Conservation (phyloP, 768 basidiomycete species). For the Ephemerocybe angulata region DNA sequence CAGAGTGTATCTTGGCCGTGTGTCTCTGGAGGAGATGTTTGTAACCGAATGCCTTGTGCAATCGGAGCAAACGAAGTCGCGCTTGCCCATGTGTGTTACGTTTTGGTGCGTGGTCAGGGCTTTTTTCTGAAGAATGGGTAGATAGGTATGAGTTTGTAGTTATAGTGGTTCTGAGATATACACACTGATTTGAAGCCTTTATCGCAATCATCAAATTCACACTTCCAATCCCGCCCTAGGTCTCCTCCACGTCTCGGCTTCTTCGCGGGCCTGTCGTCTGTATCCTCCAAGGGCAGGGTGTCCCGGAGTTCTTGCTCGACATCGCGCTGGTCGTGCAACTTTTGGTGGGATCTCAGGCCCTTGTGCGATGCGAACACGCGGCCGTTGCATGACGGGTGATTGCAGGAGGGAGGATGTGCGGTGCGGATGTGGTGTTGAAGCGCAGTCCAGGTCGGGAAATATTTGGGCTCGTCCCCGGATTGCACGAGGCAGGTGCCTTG, state of each 20-base stretch:
- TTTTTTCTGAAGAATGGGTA: slow-evolving; percentile 54
- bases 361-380: slow-evolving; percentile 71
- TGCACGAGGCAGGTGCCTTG: slow-evolving; percentile 52
- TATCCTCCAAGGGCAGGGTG: slow-evolving; percentile 27
- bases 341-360: slow-evolving; percentile 75
- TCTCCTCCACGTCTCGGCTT: slow-evolving; percentile 73
- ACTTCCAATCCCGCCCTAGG: slow-evolving; percentile 75
- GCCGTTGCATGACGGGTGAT: slow-evolving; percentile 61
- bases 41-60: slow-evolving; percentile 78
- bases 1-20: slow-evolving; percentile 47
- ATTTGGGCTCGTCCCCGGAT: slow-evolving; percentile 35
- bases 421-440: slow-evolving; percentile 79
- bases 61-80: slow-evolving; percentile 65
- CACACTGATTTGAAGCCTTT: slow-evolving; percentile 88
- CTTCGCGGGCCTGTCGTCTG: slow-evolving; percentile 30
- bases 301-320: slow-evolving; percentile 45
- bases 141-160: background rate
- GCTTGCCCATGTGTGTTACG: slow-evolving; percentile 68
- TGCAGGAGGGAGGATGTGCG: slow-evolving; percentile 81
- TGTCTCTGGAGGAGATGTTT: slow-evolving; percentile 84
- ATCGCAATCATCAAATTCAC: slow-evolving; percentile 57
- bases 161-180: no score
- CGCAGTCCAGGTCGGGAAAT: slow-evolving; percentile 82
- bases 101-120: slow-evolving; percentile 68
- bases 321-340: slow-evolving; percentile 71